Evolutionary conservation across 2,329 filamentous ascomycete genomes (phyloP).

Genomic region (Talaromyces pinophilus): DNA sequence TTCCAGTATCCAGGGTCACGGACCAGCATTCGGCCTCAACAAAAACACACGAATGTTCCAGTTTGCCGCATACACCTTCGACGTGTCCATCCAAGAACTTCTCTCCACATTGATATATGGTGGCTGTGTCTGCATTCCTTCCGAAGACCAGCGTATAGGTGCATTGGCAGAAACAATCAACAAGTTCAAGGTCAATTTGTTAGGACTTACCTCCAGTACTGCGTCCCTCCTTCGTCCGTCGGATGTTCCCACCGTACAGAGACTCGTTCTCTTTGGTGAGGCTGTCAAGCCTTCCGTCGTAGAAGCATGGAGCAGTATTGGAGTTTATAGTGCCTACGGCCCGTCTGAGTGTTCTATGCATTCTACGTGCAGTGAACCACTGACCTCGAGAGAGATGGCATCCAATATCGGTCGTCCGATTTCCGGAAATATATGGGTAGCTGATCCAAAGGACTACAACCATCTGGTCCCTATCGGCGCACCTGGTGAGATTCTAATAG

Average conservation of each 20-base stretch:
- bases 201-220: slow-evolving; percentile 45
- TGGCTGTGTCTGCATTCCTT: slow-evolving; percentile 61
- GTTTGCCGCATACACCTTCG: slow-evolving; percentile 57
- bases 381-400: slow-evolving; percentile 29
- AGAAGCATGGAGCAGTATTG: not conserved
- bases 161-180: slow-evolving; percentile 41
- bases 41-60: slow-evolving; percentile 60
- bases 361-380: not conserved
- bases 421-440: not conserved
- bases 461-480: not conserved
- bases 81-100: slow-evolving; percentile 57
- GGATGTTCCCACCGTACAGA: not conserved
- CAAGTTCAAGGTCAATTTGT: slow-evolving; percentile 48
- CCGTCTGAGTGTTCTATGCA: not conserved
- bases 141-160: slow-evolving; percentile 36
- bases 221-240: not conserved
- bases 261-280: not conserved
- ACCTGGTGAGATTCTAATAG: not conserved
- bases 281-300: not conserved
- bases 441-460: not conserved
- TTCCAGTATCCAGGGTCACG: slow-evolving; percentile 54
- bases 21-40: slow-evolving; percentile 45
- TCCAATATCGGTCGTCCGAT: not conserved
- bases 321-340: not conserved
- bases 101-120: slow-evolving; percentile 58